phyloP scores from a whole-genome alignment of 1,139 yeast genomes.

The Debaryomyces singareniensis region DNA sequence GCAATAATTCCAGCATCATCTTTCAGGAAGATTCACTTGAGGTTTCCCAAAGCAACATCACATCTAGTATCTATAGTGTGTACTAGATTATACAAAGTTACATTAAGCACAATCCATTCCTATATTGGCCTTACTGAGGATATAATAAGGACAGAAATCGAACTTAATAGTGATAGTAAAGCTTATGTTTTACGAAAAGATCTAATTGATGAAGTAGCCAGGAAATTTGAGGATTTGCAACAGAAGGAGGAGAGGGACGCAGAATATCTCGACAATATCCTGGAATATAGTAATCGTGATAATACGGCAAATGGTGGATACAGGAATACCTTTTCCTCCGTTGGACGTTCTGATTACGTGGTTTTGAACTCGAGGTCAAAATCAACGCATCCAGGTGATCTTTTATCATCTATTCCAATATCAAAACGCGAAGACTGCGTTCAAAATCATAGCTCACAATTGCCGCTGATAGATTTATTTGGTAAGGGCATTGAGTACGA shows the following conservation, averaged over 20 bases:
- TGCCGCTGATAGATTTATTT: too few relatives aligned
- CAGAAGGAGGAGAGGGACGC: background rate
- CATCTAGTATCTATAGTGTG: constrained; percentile 92
- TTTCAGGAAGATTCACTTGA: constrained; percentile 63
- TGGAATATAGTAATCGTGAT: background rate
- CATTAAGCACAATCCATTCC: constrained; percentile 82
- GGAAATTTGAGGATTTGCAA: too few relatives aligned
- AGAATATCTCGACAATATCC: background rate
- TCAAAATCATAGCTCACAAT: constrained; percentile 10
- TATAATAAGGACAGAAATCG: constrained; percentile 69
- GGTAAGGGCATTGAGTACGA: background rate
- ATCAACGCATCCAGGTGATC: constrained; percentile 73
- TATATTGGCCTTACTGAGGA: constrained; percentile 83
- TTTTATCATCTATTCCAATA: constrained; percentile 75
- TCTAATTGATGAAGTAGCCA: constrained; percentile 51
- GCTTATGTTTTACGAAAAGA: constrained; percentile 48
- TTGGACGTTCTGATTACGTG: constrained; percentile 52
- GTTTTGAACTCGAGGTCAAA: constrained; percentile 53
- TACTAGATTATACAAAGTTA: constrained; percentile 80
- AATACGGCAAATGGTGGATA: background rate
- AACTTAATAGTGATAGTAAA: constrained; percentile 45
- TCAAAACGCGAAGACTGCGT: constrained; percentile 41
- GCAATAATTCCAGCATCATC: constrained; percentile 89
- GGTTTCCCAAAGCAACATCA: constrained; percentile 84
- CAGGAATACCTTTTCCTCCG: background rate